A percentile compares a stretch with the other conserved stretches of the same genome.
phyloP scores from a whole-genome alignment of 805 yeast species.

The Komagataella pseudopastoris region DNA sequence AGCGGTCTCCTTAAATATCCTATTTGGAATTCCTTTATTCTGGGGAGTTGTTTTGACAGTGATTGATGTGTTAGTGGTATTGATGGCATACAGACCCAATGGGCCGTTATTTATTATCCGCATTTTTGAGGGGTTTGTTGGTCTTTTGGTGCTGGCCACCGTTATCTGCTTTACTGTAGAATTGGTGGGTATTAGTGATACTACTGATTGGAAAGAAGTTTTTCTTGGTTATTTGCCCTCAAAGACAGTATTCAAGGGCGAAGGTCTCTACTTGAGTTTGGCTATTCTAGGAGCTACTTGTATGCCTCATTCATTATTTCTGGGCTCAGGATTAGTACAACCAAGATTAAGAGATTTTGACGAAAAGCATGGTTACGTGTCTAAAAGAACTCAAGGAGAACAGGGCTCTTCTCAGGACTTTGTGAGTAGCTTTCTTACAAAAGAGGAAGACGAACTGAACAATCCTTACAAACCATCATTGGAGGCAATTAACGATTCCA shows the following conservation, averaged over 20 bases:
- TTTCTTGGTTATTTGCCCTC: slow-evolving; percentile 56
- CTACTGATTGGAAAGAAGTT: slow-evolving; percentile 43
- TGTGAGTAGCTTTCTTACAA: slow-evolving; percentile 7
- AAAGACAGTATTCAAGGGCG: slow-evolving; percentile 29
- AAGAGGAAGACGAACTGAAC: slow-evolving; percentile 1
- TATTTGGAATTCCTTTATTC: slow-evolving; percentile 67
- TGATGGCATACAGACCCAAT: slow-evolving; percentile 77
- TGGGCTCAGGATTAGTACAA: slow-evolving; percentile 84
- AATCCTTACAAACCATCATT: slow-evolving; percentile 55
- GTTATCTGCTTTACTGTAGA: slow-evolving; percentile 78
- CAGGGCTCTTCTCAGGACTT: slow-evolving; percentile 19
- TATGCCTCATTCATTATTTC: slow-evolving; percentile 85
- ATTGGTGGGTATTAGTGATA: slow-evolving; percentile 49
- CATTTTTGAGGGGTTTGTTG: slow-evolving; percentile 71
- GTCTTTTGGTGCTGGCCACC: slow-evolving; percentile 64
- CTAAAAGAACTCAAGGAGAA: slow-evolving; percentile 11
- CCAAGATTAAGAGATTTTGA: slow-evolving; percentile 75
- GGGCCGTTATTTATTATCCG: slow-evolving; percentile 72
- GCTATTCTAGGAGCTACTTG: slow-evolving; percentile 91
- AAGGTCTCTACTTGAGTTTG: slow-evolving; percentile 67
- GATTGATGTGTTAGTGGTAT: slow-evolving; percentile 71
- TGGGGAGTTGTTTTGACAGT: slow-evolving; percentile 79
- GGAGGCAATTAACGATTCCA: slow-evolving; percentile 66
- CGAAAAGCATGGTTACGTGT: slow-evolving; percentile 44
- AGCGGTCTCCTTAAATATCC: slow-evolving; percentile 80